These are phyloP conservation scores for Penicillium vulpinum DNA, from an alignment of 2,329 filamentous ascomycete genomes.

Conservation along the genomic window DNA sequence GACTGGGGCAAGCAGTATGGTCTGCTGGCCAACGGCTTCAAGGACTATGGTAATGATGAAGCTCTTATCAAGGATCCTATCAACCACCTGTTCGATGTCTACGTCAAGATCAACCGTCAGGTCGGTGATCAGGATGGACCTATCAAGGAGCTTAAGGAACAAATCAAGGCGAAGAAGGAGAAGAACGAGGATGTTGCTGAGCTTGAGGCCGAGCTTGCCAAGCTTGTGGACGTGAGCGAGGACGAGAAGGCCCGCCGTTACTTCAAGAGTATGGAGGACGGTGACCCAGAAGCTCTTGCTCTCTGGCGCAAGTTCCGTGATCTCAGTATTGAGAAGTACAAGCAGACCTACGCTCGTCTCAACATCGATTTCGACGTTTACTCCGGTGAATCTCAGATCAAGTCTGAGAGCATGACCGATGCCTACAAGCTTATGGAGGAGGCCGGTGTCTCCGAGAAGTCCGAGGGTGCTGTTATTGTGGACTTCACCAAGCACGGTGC, in stretches of 20 bases:
- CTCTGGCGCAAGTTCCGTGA: slow-evolving; percentile 66
- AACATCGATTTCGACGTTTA: slow-evolving; percentile 68
- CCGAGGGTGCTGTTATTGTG: slow-evolving; percentile 66
- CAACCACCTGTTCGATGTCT: slow-evolving; percentile 66
- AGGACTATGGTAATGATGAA: slow-evolving; percentile 62
- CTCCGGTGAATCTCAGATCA: slow-evolving; percentile 68
- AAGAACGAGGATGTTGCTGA: slow-evolving; percentile 51
- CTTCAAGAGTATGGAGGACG: slow-evolving; percentile 68
- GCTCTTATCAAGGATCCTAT: slow-evolving; percentile 62
- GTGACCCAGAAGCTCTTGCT: slow-evolving; percentile 58
- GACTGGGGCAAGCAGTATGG: slow-evolving; percentile 71
- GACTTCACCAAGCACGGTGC: slow-evolving; percentile 68
- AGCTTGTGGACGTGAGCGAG: slow-evolving; percentile 53
- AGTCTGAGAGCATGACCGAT: slow-evolving; percentile 60
- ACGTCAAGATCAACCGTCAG: slow-evolving; percentile 63
- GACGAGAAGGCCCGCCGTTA: slow-evolving; percentile 63
- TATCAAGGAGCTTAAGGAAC: slow-evolving; percentile 56
- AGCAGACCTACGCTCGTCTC: slow-evolving; percentile 62
- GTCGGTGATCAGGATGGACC: slow-evolving; percentile 58
- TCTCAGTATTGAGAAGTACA: slow-evolving; percentile 64
- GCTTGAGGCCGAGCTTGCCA: slow-evolving; percentile 51
- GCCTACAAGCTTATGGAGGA: slow-evolving; percentile 61
- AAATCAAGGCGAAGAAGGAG: slow-evolving; percentile 50
- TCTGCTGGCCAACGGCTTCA: slow-evolving; percentile 62
- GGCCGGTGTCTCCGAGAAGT: slow-evolving; percentile 62